These are phyloP conservation scores for Sequoia sempervirens DNA, from an alignment of 75 land plant genomes.

Conservation along the genomic window DNA sequence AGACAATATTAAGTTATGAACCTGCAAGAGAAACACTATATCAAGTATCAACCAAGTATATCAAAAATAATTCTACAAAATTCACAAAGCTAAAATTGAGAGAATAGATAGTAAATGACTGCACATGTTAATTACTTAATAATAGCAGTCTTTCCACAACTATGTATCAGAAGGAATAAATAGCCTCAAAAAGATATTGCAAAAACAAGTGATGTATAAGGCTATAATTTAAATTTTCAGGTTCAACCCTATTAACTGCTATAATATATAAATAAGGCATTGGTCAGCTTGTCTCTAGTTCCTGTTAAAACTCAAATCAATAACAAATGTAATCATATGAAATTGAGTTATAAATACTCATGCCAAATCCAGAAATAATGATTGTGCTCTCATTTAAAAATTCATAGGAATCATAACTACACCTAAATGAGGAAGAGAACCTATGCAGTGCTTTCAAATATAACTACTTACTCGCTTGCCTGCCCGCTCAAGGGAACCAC, in stretches of 20 bases:
- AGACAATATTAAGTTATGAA: neutral
- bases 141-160: too few species aligned
- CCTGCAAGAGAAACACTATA: neutral
- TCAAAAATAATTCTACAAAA: neutral
- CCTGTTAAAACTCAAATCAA: neutral
- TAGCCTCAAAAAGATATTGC: neutral
- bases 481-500: conserved; percentile 90
- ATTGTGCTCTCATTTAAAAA: neutral
- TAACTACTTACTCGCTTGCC: conserved; percentile 66
- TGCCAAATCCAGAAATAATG: neutral
- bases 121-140: neutral
- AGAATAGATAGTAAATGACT: neutral
- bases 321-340: conserved; percentile 2
- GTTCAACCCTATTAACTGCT: neutral
- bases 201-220: neutral
- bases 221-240: neutral
- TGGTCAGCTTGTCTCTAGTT: conserved; percentile 1
- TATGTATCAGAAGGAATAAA: neutral
- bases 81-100: neutral
- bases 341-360: neutral
- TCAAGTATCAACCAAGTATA: conserved; percentile 1
- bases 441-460: neutral
- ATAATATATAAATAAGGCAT: neutral
- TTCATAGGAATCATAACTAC: neutral
- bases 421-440: neutral